Base-by-base conservation (phyloP, 1,284 basidiomycete species). In the Takashimella tepidaria region DNA sequence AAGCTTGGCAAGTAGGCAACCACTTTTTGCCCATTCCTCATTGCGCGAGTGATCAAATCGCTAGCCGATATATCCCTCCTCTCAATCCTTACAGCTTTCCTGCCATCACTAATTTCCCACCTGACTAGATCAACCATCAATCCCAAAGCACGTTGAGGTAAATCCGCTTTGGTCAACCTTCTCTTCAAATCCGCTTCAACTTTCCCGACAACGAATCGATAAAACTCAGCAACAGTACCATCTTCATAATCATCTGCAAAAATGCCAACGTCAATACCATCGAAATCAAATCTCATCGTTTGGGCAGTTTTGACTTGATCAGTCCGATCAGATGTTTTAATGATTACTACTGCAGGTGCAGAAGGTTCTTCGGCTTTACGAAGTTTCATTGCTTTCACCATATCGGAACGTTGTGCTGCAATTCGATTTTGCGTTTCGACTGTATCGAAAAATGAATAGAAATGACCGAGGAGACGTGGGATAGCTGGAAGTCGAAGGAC, bases 301-400 rank as follows among this genome's bases (percentile, higher is more conserved):
- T 74, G 69, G 8, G 64, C 62, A 2, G 66, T 70, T 25, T 60
- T 60, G 44, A 73, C 50, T 24, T 57, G 60, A n/a, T 43, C 45
- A 79, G 61, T 54, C 26, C 58, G 56, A 24, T 57, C 57, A 23
- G 88, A 87, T 0, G 87, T 86, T 50, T 83, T 80, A 31, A 92
- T 74, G 81, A 92, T 88, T 13, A 87, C 88, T 51, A 87, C 84
- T 0, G 89, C 88, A 31, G 92, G 86, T 8, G 87, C 83, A 1
- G 88, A 88, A 3, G 90, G 78, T 4, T 68, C 65, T 4, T 54
- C 54, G 4, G 50, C 54, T 50, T 59, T 62, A 24, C 64, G 88
- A 81, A 67, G 87, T 87, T 59, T 37, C 31, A 37, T 37, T 16
- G 31, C 31, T 85, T 55, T 84, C 80, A 67, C 84, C 82, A 25